Evolutionary conservation across 352 stramenopile species (phyloP).

Genomic region (Phytophthora nicotianae): DNA sequence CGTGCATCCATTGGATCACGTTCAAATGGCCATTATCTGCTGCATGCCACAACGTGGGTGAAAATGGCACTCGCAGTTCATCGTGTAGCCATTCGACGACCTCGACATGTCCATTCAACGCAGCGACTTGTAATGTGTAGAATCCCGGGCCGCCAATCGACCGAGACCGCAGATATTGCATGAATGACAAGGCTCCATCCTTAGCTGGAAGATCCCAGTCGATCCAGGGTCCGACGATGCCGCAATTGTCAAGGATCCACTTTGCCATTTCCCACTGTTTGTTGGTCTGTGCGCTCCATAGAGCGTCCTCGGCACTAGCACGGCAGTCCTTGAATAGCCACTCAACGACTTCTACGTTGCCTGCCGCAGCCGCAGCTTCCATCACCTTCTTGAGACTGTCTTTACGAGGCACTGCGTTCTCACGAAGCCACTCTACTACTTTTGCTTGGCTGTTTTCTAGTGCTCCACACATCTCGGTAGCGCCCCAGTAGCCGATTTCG

Average conservation of each 20-base stretch:
- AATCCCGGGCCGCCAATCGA: slow-evolving; percentile 46
- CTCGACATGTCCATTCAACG: slow-evolving; percentile 41
- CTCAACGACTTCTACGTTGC: slow-evolving; percentile 38
- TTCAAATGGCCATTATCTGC: slow-evolving; percentile 32
- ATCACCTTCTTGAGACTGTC: slow-evolving; percentile 45
- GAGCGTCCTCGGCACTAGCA: slow-evolving; percentile 26
- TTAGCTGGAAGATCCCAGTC: slow-evolving; percentile 55
- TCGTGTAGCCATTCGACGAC: slow-evolving; percentile 42
- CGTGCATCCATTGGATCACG: slow-evolving; percentile 43
- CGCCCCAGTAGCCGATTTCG: slow-evolving; percentile 35
- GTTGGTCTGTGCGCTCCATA: slow-evolving; percentile 29
- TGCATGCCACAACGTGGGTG: slow-evolving; percentile 33
- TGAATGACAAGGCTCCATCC: slow-evolving; percentile 48
- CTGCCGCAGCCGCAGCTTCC: slow-evolving; percentile 34
- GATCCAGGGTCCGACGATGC: slow-evolving; percentile 30
- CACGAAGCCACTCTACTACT: slow-evolving; percentile 33
- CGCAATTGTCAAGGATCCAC: slow-evolving; percentile 42
- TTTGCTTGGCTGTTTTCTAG: slow-evolving; percentile 26
- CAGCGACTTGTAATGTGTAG: slow-evolving; percentile 65
- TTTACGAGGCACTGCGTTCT: slow-evolving; percentile 23
- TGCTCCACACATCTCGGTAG: slow-evolving; percentile 40
- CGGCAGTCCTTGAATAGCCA: slow-evolving; percentile 30
- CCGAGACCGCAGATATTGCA: slow-evolving; percentile 51
- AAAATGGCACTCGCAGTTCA: slow-evolving; percentile 30
- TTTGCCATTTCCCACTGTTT: slow-evolving; percentile 25